Evolutionary conservation across 805 yeast genomes (phyloP).

Genomic region (Myxozyma vanderwaltii): DNA sequence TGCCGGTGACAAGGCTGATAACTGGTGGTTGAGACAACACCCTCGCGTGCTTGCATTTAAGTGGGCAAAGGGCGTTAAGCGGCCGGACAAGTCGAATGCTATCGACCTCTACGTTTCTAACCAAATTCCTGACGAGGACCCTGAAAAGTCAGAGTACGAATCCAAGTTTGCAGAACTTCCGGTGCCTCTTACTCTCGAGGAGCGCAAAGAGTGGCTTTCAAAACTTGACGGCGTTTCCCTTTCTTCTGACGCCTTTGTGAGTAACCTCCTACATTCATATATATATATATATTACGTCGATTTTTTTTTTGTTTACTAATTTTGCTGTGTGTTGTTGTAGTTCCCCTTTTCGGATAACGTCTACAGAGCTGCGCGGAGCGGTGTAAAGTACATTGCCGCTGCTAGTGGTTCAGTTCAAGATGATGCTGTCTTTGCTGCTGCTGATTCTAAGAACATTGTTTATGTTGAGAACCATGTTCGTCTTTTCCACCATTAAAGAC

Average conservation of each 20-base stretch:
- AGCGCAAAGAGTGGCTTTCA: constrained; percentile 83
- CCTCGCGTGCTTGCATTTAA: constrained; percentile 88
- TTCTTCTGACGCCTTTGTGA: constrained; percentile 87
- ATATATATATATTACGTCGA: background rate
- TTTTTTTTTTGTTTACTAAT: background rate
- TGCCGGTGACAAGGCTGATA: constrained; percentile 99
- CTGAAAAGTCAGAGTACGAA: constrained; percentile 90
- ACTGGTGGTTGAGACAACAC: constrained; percentile 99
- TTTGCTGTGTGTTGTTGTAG: background rate
- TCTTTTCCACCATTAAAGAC: constrained; percentile 85
- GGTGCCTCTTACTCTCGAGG: constrained; percentile 74
- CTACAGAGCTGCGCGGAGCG: constrained; percentile 94
- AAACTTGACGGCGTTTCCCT: constrained; percentile 84
- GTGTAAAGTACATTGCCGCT: constrained; percentile 95
- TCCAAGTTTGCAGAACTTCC: constrained; percentile 85
- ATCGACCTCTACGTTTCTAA: constrained; percentile 90
- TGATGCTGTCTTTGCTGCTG: constrained; percentile 92
- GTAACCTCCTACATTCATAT: background rate
- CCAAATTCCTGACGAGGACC: constrained; percentile 88
- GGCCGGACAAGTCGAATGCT: constrained; percentile 98
- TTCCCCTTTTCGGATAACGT: constrained; percentile 99
- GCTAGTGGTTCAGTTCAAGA: constrained; percentile 98
- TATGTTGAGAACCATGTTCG: constrained; percentile 97
- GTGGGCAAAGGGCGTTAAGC: constrained; percentile 98
- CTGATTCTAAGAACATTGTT: constrained; percentile 85